Conservation (phyloP, 129 eudicot genomes). For the Ambrosia trifida region DNA sequence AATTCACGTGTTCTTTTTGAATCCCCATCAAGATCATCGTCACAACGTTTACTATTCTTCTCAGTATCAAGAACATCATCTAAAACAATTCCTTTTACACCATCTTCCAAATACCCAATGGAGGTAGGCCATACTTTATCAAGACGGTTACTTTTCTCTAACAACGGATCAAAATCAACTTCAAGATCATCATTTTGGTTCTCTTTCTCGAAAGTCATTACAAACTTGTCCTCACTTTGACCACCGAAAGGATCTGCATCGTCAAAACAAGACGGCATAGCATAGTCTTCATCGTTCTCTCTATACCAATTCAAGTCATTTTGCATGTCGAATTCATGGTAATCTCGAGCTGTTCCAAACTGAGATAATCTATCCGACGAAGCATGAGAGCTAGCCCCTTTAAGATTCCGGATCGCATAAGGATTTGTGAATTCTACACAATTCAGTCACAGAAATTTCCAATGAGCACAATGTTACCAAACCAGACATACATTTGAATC, state of each 20-base stretch:
- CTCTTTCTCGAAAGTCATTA: slow-evolving; percentile 49
- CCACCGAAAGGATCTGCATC: slow-evolving; percentile 47
- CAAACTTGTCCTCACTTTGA: slow-evolving; percentile 85
- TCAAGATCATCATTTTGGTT: slow-evolving; percentile 34
- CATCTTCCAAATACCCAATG: slow-evolving; percentile 29
- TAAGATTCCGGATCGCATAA: slow-evolving; percentile 52
- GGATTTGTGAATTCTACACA: slow-evolving; percentile 85
- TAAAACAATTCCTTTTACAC: slow-evolving; percentile 29
- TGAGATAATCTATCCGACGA: slow-evolving; percentile 90
- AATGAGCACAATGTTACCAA: background rate
- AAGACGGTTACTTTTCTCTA: slow-evolving; percentile 29
- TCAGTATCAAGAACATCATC: slow-evolving; percentile 22
- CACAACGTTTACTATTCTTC: slow-evolving; percentile 6
- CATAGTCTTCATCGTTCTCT: slow-evolving; percentile 76
- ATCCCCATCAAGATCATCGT: slow-evolving; percentile 33
- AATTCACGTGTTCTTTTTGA: slow-evolving; percentile 27
- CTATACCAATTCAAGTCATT: slow-evolving; percentile 73
- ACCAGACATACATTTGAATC: slow-evolving; percentile 11
- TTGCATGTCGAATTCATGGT: slow-evolving; percentile 94
- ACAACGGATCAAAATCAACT: slow-evolving; percentile 33
- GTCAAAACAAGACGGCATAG: slow-evolving; percentile 56
- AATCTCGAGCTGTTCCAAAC: slow-evolving; percentile 93
- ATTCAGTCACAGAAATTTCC: background rate
- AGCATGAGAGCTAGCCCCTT: slow-evolving; percentile 59
- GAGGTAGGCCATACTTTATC: slow-evolving; percentile 47